phyloP scores from a whole-genome alignment of 768 basidiomycete species.

The Suillus cothurnatus region DNA sequence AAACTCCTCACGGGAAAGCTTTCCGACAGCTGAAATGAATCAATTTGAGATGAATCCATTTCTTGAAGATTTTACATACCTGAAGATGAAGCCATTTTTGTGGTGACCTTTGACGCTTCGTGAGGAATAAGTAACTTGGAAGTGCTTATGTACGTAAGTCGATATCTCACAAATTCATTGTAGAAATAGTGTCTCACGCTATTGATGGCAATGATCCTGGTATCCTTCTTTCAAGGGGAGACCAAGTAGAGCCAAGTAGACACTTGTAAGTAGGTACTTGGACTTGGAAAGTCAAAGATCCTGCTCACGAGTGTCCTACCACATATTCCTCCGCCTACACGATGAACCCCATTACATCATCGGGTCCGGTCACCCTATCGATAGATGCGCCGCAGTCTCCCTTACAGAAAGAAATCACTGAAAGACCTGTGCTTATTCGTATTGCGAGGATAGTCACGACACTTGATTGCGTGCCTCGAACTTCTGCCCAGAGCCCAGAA shows the following conservation, averaged over 20 bases:
- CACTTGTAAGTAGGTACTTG: too few relatives aligned
- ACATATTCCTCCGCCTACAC: background rate
- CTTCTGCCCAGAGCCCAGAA: background rate
- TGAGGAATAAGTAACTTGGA: background rate
- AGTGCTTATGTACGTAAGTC: background rate
- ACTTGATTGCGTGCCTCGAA: background rate
- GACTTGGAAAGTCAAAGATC: too few relatives aligned
- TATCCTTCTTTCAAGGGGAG: too few relatives aligned
- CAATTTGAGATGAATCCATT: background rate
- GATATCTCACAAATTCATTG: background rate
- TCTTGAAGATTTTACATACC: background rate
- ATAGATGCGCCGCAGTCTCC: background rate
- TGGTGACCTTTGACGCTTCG: background rate
- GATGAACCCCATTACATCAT: background rate
- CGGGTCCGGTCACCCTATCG: background rate
- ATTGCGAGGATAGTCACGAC: background rate
- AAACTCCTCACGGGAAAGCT: conserved; percentile 93
- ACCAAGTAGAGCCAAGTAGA: too few relatives aligned
- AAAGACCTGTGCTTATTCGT: background rate
- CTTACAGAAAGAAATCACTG: background rate
- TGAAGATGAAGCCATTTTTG: conserved; percentile 9
- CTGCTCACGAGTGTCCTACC: background rate
- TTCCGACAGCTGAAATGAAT: conserved; percentile 55
- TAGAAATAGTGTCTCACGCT: conserved; percentile 4
- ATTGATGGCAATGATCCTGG: too few relatives aligned